Evolutionary conservation across 1,284 basidiomycete species (phyloP).

Genomic region (Athelia sp.): DNA sequence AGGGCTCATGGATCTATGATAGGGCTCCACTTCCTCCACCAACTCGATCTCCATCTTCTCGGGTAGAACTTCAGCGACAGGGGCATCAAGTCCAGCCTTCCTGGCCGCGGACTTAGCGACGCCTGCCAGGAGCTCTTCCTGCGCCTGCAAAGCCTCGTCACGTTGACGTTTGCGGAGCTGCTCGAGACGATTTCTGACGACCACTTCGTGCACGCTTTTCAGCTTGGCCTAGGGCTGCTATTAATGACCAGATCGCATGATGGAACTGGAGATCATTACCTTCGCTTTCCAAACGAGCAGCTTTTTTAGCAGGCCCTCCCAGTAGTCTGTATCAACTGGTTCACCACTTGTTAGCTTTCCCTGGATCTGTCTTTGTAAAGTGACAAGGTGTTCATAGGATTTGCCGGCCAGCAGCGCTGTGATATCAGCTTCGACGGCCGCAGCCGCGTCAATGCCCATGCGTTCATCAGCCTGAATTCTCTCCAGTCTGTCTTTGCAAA

Average conservation of each 20-base stretch:
- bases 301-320: slow-evolving; percentile 90
- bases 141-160: slow-evolving; percentile 89
- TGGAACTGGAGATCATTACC: slow-evolving; percentile 36
- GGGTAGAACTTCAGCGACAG: slow-evolving; percentile 28
- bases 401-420: slow-evolving; percentile 73
- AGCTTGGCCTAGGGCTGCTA: slow-evolving; percentile 68
- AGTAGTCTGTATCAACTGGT: slow-evolving; percentile 96
- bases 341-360: slow-evolving; percentile 88
- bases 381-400: slow-evolving; percentile 77
- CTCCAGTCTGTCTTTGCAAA: slow-evolving; percentile 92
- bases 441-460: slow-evolving; percentile 60
- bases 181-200: slow-evolving; percentile 92
- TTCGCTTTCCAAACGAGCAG: slow-evolving; percentile 99
- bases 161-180: slow-evolving; percentile 93
- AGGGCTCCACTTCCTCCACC: slow-evolving; percentile 66
- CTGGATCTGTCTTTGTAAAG: slow-evolving; percentile 84
- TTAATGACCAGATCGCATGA: slow-evolving; percentile 6
- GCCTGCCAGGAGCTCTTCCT: slow-evolving; percentile 85
- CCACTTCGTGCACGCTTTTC: slow-evolving; percentile 89
- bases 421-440: slow-evolving; percentile 80
- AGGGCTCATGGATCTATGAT: slow-evolving; percentile 83
- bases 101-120: slow-evolving; percentile 53
- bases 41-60: slow-evolving; percentile 31
- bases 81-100: slow-evolving; percentile 39
- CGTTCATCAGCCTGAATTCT: slow-evolving; percentile 57